phyloP scores from a whole-genome alignment of 441 rosid genomes.

The Viola pubescens region DNA sequence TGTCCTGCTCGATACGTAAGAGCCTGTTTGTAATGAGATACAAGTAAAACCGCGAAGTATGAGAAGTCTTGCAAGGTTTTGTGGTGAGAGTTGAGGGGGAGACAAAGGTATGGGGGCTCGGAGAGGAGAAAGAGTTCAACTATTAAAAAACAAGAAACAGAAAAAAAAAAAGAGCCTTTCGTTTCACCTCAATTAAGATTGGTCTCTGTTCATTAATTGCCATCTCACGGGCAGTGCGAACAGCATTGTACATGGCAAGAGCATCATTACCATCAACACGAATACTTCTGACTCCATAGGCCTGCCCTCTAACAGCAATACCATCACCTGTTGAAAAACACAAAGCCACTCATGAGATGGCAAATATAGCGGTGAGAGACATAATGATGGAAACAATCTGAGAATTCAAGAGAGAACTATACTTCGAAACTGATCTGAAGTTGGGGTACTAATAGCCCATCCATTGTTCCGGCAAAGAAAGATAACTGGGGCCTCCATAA shows the following conservation, averaged over 20 bases:
- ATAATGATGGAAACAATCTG: neutral
- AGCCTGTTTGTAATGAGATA: conserved; percentile 31
- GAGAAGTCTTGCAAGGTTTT: too few relatives aligned
- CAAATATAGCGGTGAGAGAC: neutral
- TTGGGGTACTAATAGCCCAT: conserved; percentile 94
- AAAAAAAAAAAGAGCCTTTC: neutral
- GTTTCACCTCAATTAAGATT: conserved; percentile 61
- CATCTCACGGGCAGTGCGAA: conserved; percentile 63
- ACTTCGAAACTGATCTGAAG: conserved; percentile 87
- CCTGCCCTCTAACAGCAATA: conserved; percentile 64
- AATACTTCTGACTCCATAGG: conserved; percentile 75
- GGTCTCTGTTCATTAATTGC: conserved; percentile 60
- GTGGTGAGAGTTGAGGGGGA: too few relatives aligned
- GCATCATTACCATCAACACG: conserved; percentile 92
- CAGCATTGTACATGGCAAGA: conserved; percentile 74
- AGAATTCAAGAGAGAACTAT: conserved; percentile 14
- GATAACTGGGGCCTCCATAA: conserved; percentile 72
- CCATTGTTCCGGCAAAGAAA: conserved; percentile 89
- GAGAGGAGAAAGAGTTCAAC: conserved; percentile 5
- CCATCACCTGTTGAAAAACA: conserved; percentile 65
- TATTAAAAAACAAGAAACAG: neutral
- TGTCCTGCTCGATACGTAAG: conserved; percentile 79
- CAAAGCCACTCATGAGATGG: neutral
- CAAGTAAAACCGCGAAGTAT: too few relatives aligned
- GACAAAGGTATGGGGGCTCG: neutral